phyloP scores from a whole-genome alignment of 257 asterid genomes.

The Eustoma russellianum region DNA sequence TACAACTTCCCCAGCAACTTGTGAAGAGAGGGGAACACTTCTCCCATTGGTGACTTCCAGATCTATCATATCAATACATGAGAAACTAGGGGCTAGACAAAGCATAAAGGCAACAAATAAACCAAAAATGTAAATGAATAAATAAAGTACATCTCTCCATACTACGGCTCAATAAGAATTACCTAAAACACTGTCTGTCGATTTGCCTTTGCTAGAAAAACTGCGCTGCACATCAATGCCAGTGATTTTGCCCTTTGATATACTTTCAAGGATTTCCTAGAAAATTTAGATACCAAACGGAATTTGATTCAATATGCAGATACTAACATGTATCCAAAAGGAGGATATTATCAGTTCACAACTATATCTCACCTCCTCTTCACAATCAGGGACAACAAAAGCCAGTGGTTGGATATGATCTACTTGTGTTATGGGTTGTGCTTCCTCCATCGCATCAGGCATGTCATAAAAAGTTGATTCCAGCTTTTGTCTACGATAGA shows the following conservation, averaged over 20 bases:
- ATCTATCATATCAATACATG: constrained; percentile 17
- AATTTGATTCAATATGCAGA: constrained; percentile 8
- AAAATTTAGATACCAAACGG: constrained; percentile 10
- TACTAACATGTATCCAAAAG: not conserved
- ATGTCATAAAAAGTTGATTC: constrained; percentile 32
- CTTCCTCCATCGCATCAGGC: constrained; percentile 66
- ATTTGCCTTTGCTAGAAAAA: constrained; percentile 45
- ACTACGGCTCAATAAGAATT: not conserved
- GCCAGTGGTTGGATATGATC: constrained; percentile 63
- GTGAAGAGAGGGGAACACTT: constrained; percentile 23
- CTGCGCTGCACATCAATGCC: constrained; percentile 58
- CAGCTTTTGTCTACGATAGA: constrained; percentile 63
- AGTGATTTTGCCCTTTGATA: constrained; percentile 63
- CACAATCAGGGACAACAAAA: constrained; percentile 75
- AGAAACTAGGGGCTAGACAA: not conserved
- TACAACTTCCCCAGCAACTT: constrained; percentile 25
- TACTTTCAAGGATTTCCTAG: constrained; percentile 60
- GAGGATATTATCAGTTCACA: not conserved
- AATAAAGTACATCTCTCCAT: not conserved
- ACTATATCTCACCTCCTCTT: constrained; percentile 67
- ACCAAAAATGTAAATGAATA: not conserved
- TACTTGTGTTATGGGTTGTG: constrained; percentile 44
- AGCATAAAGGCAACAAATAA: constrained; percentile 4
- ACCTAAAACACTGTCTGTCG: constrained; percentile 61
- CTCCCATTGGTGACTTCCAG: constrained; percentile 27